Evolutionary conservation across 1,284 basidiomycete species (phyloP).

Genomic region (Fomes fomentarius): DNA sequence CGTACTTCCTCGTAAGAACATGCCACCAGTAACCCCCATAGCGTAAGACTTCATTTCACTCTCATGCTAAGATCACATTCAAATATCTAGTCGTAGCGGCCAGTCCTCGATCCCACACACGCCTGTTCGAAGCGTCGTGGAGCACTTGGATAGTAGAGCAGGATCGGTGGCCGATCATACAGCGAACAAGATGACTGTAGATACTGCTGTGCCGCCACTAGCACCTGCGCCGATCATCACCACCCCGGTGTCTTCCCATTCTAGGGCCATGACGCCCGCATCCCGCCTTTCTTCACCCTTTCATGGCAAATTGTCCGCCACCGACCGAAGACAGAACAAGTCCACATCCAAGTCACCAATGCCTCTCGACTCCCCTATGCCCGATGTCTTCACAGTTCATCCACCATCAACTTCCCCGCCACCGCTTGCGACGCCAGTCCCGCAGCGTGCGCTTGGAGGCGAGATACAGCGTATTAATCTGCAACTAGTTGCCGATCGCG

Average conservation of each 20-base stretch:
- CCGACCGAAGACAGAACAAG: conserved; percentile 14
- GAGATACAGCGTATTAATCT: conserved; percentile 64
- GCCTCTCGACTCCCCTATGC: conserved; percentile 10
- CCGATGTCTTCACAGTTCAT: conserved; percentile 38
- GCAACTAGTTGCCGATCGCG: conserved; percentile 50
- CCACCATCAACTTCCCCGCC: conserved; percentile 23
- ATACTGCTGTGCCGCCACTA: conserved; percentile 5
- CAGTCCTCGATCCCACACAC: conserved; percentile 16
- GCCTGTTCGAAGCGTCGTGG: conserved; percentile 1
- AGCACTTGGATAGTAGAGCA: not conserved
- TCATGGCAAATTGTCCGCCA: conserved; percentile 22
- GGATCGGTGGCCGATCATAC: not conserved
- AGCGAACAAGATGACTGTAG: conserved; percentile 3
- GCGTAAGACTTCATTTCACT: conserved; percentile 12
- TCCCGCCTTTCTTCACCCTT: conserved; percentile 40
- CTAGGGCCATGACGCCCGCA: conserved; percentile 24
- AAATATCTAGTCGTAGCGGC: conserved; percentile 4
- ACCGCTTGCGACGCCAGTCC: conserved; percentile 28
- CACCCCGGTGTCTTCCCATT: conserved; percentile 22
- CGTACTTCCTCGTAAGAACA: conserved; percentile 27
- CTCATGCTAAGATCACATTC: not conserved
- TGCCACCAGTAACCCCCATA: conserved; percentile 18
- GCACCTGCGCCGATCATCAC: conserved; percentile 18
- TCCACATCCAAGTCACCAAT: conserved; percentile 15
- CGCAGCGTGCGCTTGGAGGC: conserved; percentile 41